These are phyloP conservation scores for Pyronema omphalodes DNA, from an alignment of 495 filamentous ascomycete genomes.

Conservation along the genomic window DNA sequence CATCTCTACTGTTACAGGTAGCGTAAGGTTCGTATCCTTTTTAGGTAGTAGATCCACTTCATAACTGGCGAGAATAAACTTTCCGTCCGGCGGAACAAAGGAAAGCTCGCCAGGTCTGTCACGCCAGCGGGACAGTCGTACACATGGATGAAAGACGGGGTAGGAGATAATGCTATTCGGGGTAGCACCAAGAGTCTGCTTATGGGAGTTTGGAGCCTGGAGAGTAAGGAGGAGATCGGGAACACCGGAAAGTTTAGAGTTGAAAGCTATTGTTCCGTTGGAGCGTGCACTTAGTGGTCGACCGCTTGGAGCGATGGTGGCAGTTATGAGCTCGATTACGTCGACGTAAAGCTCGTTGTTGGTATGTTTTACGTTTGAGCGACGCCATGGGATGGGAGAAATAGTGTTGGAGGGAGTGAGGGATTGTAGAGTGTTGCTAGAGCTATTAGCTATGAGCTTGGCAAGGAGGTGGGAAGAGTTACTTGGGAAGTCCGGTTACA, in stretches of 20 bases:
- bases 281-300: slow-evolving; percentile 69
- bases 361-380: slow-evolving; percentile 83
- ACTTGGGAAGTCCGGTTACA: slow-evolving; percentile 47
- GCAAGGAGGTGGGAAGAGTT: background rate
- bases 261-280: slow-evolving; percentile 87
- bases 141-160: slow-evolving; percentile 95
- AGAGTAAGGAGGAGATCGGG: slow-evolving; percentile 75
- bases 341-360: slow-evolving; percentile 97
- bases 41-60: slow-evolving; percentile 74
- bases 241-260: slow-evolving; percentile 81
- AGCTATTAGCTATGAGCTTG: background rate
- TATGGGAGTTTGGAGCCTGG: slow-evolving; percentile 22
- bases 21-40: slow-evolving; percentile 41
- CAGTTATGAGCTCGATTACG: slow-evolving; percentile 71
- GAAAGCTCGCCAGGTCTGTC: slow-evolving; percentile 76
- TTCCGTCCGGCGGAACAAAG: slow-evolving; percentile 87
- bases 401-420: slow-evolving; percentile 27
- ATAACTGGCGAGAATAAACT: slow-evolving; percentile 88
- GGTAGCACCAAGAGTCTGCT: slow-evolving; percentile 39
- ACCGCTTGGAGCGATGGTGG: slow-evolving; percentile 79
- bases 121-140: slow-evolving; percentile 67
- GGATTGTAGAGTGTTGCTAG: background rate
- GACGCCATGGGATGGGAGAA: slow-evolving; percentile 64
- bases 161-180: slow-evolving; percentile 46
- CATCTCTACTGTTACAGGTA: slow-evolving; percentile 69